A percentile compares a stretch with the other conserved stretches of the same genome.
These are phyloP conservation scores for Baorangia bicolor DNA, from an alignment of 768 basidiomycete species.

Conservation along the genomic window DNA sequence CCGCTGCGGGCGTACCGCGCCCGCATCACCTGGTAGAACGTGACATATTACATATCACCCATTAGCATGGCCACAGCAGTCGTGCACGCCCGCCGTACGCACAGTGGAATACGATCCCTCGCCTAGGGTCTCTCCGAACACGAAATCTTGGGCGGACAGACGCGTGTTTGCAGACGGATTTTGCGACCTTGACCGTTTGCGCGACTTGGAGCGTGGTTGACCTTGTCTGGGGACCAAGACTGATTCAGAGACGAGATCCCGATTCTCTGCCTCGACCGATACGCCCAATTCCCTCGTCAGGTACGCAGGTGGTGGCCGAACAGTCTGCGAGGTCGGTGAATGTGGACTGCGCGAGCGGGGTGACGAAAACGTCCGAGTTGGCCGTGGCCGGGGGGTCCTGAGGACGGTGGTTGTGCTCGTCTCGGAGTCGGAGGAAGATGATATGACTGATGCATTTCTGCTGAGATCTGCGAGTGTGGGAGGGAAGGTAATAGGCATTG, in stretches of 20 bases:
- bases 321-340: constrained; percentile 36
- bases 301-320: constrained; percentile 50
- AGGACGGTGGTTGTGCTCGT: constrained; percentile 39
- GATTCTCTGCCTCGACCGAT: constrained; percentile 27
- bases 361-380: constrained; percentile 61
- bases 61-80: constrained; percentile 8
- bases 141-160: constrained; percentile 59
- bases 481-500: constrained; percentile 21
- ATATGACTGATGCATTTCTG: constrained; percentile 77
- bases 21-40: constrained; percentile 49
- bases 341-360: constrained; percentile 58
- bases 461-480: constrained; percentile 62
- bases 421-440: constrained; percentile 59
- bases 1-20: constrained; percentile 54
- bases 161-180: constrained; percentile 48
- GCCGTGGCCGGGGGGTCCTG: constrained; percentile 49
- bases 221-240: constrained; percentile 1
- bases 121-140: constrained; percentile 70
- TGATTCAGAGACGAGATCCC: constrained; percentile 13
- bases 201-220: constrained; percentile 41
- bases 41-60: constrained; percentile 9
- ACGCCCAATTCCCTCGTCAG: constrained; percentile 57
- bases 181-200: constrained; percentile 38
- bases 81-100: constrained; percentile 28
- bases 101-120: constrained; percentile 85